Evolutionary conservation across 176 grass and related monocot genomes (phyloP).

Genomic region (Elymus sibiricus): DNA sequence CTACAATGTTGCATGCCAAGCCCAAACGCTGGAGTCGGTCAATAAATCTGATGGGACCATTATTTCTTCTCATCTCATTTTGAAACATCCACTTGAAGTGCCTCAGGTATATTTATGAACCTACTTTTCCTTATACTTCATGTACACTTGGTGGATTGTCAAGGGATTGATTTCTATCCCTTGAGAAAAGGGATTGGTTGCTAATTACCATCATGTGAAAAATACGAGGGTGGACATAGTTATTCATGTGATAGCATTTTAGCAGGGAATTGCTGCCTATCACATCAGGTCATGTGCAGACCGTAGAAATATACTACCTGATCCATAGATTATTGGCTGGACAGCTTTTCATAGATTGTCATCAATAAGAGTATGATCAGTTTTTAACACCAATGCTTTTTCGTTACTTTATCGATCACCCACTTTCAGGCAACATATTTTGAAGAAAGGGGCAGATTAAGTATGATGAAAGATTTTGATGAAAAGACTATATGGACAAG

Average conservation of each 20-base stretch:
- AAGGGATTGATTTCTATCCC: not conserved
- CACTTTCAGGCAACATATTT: conserved; percentile 71
- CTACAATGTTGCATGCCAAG: conserved; percentile 40
- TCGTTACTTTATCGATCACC: conserved; percentile 19
- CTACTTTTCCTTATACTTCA: not conserved
- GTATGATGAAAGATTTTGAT: conserved; percentile 94
- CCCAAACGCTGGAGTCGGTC: conserved; percentile 38
- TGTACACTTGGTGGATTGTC: conserved; percentile 2
- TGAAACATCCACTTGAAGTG: conserved; percentile 90
- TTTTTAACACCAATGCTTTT: conserved; percentile 2
- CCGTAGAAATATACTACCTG: conserved; percentile 4
- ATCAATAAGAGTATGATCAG: not conserved
- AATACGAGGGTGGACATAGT: not conserved
- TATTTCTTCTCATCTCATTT: conserved; percentile 74
- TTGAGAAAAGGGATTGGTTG: not conserved
- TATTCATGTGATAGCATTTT: conserved; percentile 11
- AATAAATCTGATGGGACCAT: conserved; percentile 55
- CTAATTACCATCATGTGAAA: conserved; percentile 5
- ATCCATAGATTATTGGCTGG: conserved; percentile 14
- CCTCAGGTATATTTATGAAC: conserved; percentile 67
- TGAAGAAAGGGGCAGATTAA: conserved; percentile 70
- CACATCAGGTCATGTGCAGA: not conserved
- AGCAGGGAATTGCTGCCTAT: not conserved
- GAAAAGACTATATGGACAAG: conserved; percentile 90
- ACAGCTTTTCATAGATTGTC: not conserved